Evolutionary conservation across 1,284 basidiomycete species (phyloP), one percentile per base, ranked within the genome.

Genomic region (Amylostereum chailletii): DNA sequence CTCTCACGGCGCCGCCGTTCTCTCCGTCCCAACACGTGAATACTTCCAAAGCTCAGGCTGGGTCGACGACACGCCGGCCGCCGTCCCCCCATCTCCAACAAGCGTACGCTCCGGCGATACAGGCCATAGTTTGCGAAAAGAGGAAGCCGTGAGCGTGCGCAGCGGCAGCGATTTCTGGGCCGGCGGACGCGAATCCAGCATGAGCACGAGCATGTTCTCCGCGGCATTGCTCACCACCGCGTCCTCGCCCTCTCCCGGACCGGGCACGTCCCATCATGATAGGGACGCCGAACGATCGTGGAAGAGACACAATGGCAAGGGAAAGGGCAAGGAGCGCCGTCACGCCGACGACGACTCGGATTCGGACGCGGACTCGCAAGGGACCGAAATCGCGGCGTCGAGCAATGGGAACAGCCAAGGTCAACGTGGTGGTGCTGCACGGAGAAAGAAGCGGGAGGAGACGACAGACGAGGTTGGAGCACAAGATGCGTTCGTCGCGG

Each of bases 11-110:
- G 83, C 83, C 1, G 88, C 87, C 0, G 79, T 85, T 2, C 74
- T 90, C 48, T 87, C 84, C n/a, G 65, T 90, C 5, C 88, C 87
- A 0, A 89, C 86, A 0, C 76, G 77, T 54, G 87, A 90, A 57
- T 90, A 90, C 63, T 86, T 89, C 58, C 88, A 90, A 58, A 82
- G 81, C 54, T 86, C 83, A 0, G 81, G 81, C 2, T 89, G 86
- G 86, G 76, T 82, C 1, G 67, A 66, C 19, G 51, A 57, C 32
- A 19, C 55, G 4, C 46, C 51, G 27, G 41, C 52, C 29, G 41
- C 47, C 32, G 9, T 47, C 6, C 34, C 53, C 11, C 36, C 54
- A 30, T 30, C 52, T 46, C 40, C 47, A 27, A 42, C 46, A 40
- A 40, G 46, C 19, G 32, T 52, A 38, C 39, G 53, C 11, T 40